Evolutionary conservation across 352 stramenopile species (phyloP), one percentile per base, ranked within the genome.

Genomic region (Phytophthora fragariaefolia): DNA sequence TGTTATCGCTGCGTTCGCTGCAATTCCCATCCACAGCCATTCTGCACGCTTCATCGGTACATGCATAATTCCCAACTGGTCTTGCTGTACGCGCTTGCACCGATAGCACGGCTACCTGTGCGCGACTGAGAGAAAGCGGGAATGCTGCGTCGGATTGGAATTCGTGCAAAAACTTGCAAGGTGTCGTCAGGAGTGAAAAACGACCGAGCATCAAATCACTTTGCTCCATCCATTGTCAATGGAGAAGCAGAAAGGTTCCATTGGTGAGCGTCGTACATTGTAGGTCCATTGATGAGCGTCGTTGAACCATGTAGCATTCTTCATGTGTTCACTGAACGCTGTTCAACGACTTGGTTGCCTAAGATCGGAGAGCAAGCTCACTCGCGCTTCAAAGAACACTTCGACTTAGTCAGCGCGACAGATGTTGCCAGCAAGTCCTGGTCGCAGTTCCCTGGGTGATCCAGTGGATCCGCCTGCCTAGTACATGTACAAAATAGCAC

Each of bases 131-230:
- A 59, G 59, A 55, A 66, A 53, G 48, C 23, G 15, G 49, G 58
- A 60, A 60, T 59, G 49, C 24, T 28, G 34, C 18, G 15, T 60
- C 49, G 58, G 59, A 66, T 60, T 49, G 40, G 59, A 50, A 22
- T 60, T 60, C 40, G 59, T 60, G 49, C 49, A 66, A 28, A 66
- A 66, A 56, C 40, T 51, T 42, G 58, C 28, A 49, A 54, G 7
- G 17, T 34, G 23, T 55, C 22, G 58, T 49, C 36, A 18, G 43
- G 40, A 10, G 54, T 34, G 32, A 55, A 53, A 12, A 30, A 23
- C 12, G 15, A 26, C 23, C 45, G 23, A 51, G 34, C 49, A 26
- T 46, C 58, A 66, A 58, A 66, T 59, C 42, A 24, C 43, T 15
- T 36, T 7, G 50, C 23, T 15, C 20, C 55, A 32, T 24, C 18